Conservation (phyloP, 352 stramenopile genomes). For the Phytophthora cryptogea region DNA sequence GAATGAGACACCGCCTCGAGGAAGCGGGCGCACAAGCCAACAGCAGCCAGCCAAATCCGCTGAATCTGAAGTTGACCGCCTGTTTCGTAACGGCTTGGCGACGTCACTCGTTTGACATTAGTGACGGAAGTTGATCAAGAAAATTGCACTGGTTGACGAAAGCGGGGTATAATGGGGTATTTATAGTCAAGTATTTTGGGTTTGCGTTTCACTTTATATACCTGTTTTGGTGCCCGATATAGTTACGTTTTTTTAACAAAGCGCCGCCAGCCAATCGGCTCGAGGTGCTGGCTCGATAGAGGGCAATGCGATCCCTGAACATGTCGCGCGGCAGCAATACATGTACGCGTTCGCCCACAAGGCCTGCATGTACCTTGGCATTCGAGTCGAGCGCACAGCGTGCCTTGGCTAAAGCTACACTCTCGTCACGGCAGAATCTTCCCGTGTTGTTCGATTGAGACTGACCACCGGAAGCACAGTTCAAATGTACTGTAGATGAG, state of each 20-base stretch:
- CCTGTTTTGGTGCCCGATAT: conserved; percentile 1
- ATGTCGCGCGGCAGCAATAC: neutral
- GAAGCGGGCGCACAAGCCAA: neutral
- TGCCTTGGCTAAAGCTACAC: too few relatives aligned
- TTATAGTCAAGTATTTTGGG: neutral
- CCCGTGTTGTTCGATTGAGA: too few relatives aligned
- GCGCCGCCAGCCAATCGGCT: conserved; percentile 17
- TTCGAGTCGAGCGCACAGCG: too few relatives aligned
- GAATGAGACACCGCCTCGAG: conserved; percentile 23
- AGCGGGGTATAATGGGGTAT: conserved; percentile 2
- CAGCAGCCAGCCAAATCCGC: conserved; percentile 32
- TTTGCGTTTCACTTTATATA: neutral
- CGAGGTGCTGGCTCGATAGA: conserved; percentile 12
- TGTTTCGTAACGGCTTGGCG: conserved; percentile 23
- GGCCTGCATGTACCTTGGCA: too few relatives aligned
- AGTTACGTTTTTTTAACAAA: conserved; percentile 20
- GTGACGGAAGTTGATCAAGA: conserved; percentile 5
- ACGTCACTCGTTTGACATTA: conserved; percentile 25
- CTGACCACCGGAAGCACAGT: too few relatives aligned
- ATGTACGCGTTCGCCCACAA: too few relatives aligned
- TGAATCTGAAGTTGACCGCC: conserved; percentile 27
- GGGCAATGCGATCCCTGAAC: conserved; percentile 4
- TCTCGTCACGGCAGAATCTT: too few relatives aligned
- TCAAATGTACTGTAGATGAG: too few relatives aligned
- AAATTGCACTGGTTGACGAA: neutral